Conservation (phyloP, 306 rosid genomes). For the Cyclanthera cordifolia region DNA sequence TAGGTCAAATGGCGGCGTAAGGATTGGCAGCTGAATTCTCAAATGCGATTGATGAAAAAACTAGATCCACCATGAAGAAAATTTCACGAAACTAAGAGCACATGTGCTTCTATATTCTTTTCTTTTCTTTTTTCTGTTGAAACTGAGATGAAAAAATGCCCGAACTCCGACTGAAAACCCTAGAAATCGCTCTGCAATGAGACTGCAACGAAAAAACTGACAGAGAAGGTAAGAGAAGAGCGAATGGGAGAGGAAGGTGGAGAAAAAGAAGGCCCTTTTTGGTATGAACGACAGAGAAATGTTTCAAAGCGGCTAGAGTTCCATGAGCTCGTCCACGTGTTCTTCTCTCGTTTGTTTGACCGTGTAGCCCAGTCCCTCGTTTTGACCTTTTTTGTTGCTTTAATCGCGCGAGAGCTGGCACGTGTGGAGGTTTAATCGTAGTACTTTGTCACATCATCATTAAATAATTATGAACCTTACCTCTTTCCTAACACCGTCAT, state of each 20-base stretch:
- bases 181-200: constrained; percentile 30
- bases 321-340: constrained; percentile 4
- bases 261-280: constrained; percentile 21
- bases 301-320: not conserved
- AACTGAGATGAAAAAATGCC: not conserved
- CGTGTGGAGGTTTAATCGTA: constrained; percentile 12
- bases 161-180: constrained; percentile 27
- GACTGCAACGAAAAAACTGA: not conserved
- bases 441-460: constrained; percentile 10
- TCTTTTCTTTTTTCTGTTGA: not conserved
- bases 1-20: constrained; percentile 22
- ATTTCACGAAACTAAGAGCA: constrained; percentile 4
- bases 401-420: constrained; percentile 9
- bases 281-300: constrained; percentile 12
- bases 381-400: not conserved
- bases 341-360: not conserved
- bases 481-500: not conserved
- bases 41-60: constrained; percentile 26
- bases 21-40: constrained; percentile 22
- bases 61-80: constrained; percentile 19
- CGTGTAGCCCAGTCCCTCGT: not conserved
- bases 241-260: not conserved
- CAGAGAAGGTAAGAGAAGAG: not conserved
- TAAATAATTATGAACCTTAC: constrained; percentile 9
- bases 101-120: no score